These are phyloP conservation scores for Fomitopsis pinicola DNA, from an alignment of 1,284 basidiomycete genomes.

Conservation along the genomic window DNA sequence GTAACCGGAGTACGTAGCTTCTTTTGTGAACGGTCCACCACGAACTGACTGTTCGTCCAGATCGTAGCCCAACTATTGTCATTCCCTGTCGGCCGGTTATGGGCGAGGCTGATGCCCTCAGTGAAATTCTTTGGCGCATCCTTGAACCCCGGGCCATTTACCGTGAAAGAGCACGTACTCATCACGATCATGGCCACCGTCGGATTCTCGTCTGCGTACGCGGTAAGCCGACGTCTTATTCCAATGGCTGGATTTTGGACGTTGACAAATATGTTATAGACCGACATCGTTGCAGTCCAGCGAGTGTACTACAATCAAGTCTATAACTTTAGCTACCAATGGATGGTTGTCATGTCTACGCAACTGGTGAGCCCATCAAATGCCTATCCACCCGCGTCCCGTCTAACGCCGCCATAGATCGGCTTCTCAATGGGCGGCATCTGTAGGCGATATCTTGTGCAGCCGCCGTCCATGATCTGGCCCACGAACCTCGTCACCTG, in stretches of 20 bases:
- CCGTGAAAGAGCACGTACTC: constrained; percentile 47
- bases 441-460: constrained; percentile 52
- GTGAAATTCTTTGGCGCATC: constrained; percentile 54
- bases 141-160: constrained; percentile 61
- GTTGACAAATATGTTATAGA: constrained; percentile 30
- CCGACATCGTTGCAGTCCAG: constrained; percentile 79
- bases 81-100: constrained; percentile 55
- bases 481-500: constrained; percentile 62
- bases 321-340: constrained; percentile 67
- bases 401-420: constrained; percentile 45
- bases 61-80: constrained; percentile 58
- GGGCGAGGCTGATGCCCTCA: constrained; percentile 50
- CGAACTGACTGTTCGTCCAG: constrained; percentile 18
- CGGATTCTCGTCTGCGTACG: constrained; percentile 36
- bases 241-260: not conserved
- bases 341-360: constrained; percentile 80
- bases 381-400: constrained; percentile 32
- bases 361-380: constrained; percentile 43
- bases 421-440: constrained; percentile 76
- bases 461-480: constrained; percentile 78
- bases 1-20: constrained; percentile 27
- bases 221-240: constrained; percentile 14
- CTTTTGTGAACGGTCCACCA: constrained; percentile 16
- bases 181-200: constrained; percentile 67
- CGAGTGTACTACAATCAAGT: constrained; percentile 63